Conservation (phyloP, 148 eudicot species). For the Camellia lanceoleosa region DNA sequence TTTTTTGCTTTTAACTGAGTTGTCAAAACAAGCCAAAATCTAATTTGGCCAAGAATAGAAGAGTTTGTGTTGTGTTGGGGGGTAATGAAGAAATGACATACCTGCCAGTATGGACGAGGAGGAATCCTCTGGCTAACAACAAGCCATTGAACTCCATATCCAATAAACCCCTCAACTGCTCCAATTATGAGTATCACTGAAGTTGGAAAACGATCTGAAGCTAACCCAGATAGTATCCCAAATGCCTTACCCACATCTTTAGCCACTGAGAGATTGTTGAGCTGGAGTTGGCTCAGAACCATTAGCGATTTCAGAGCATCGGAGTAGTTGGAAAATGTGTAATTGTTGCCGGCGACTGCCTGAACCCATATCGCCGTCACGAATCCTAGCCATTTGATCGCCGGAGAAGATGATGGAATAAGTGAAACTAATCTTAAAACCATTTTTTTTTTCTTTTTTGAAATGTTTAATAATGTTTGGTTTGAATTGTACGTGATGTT, state of each 20-base stretch:
- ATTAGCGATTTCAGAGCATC: slow-evolving; percentile 53
- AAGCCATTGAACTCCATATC: slow-evolving; percentile 47
- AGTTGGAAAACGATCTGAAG: slow-evolving; percentile 43
- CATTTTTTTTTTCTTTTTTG: neutral
- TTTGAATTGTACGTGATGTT: neutral
- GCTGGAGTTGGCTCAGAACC: slow-evolving; percentile 49
- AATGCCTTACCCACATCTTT: slow-evolving; percentile 59
- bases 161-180: slow-evolving; percentile 40
- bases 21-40: too few species aligned
- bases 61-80: too few species aligned
- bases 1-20: neutral
- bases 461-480: neutral
- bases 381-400: slow-evolving; percentile 62
- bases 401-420: slow-evolving; percentile 31
- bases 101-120: slow-evolving; percentile 54
- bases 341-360: slow-evolving; percentile 54
- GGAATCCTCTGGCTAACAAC: slow-evolving; percentile 33
- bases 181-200: slow-evolving; percentile 46
- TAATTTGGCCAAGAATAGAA: too few species aligned
- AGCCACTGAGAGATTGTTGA: slow-evolving; percentile 58
- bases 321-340: slow-evolving; percentile 59
- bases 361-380: slow-evolving; percentile 65
- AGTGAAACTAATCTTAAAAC: neutral
- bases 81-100: slow-evolving; percentile 12
- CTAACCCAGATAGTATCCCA: slow-evolving; percentile 57